A percentile compares a stretch with the other conserved stretches of the same genome.
Conservation (phyloP, 2,329 filamentous ascomycete genomes). For the Phaeophleospora eucalypticola region DNA sequence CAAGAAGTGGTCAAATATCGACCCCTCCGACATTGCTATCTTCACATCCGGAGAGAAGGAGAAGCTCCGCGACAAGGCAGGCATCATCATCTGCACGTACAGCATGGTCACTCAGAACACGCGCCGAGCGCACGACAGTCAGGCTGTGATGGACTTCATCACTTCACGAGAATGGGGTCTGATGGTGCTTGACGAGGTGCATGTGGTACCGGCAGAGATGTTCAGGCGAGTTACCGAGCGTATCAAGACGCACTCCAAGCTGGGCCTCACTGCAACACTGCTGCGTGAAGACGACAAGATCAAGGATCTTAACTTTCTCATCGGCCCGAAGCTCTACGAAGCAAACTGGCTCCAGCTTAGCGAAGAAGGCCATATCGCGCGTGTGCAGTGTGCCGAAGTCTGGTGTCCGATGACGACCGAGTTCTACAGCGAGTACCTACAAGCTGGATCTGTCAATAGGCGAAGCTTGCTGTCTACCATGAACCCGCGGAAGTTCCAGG, state of each 20-base stretch:
- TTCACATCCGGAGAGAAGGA: conserved; percentile 94
- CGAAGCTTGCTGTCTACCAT: conserved; percentile 79
- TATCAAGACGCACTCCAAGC: conserved; percentile 92
- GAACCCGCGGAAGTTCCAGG: conserved; percentile 96
- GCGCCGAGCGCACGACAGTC: conserved; percentile 82
- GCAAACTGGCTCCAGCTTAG: conserved; percentile 99
- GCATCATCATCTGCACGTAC: conserved; percentile 96
- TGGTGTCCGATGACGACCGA: conserved; percentile 99
- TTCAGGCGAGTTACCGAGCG: conserved; percentile 90
- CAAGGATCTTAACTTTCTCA: conserved; percentile 92
- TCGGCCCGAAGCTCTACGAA: conserved; percentile 95
- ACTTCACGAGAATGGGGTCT: conserved; percentile 88
- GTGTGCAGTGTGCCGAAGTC: conserved; percentile 95
- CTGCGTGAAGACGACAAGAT: conserved; percentile 98
- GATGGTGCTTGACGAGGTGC: conserved; percentile 95
- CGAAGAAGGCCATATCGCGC: conserved; percentile 92
- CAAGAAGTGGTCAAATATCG: conserved; percentile 97
- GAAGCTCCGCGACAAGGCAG: conserved; percentile 79
- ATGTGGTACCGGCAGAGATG: conserved; percentile 94
- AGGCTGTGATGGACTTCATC: conserved; percentile 97
- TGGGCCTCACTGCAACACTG: conserved; percentile 88
- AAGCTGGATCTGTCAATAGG: conserved; percentile 59
- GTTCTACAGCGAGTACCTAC: conserved; percentile 91
- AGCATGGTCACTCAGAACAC: conserved; percentile 96
- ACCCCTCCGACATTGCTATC: conserved; percentile 85